Base-by-base conservation (phyloP, 495 filamentous ascomycete species). In the Aspergillus bridgeri region DNA sequence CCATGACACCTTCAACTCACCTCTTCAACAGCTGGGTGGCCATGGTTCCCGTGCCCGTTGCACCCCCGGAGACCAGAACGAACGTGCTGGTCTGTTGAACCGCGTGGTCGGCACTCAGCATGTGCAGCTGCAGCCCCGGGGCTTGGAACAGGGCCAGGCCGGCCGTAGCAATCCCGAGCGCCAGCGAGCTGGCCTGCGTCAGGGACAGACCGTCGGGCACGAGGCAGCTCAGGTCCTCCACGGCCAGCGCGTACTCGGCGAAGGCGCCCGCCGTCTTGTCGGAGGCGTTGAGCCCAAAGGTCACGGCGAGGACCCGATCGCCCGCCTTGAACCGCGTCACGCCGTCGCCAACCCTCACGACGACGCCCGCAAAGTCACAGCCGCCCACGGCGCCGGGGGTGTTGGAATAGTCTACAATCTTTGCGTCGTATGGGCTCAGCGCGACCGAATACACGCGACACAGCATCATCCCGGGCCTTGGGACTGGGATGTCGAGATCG, bases 11-110 rank as follows among this genome's bases (percentile, higher is more conserved):
- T n/a, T n/a, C n/a, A n/a, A 19, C 44, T 47, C 18, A 47, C 44
- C 17, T 47, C 44, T 47, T 47, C 44, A 47, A 47, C 18, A 47
- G 18, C 18, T 47, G 44, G 8, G 44, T 47, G 6, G 44, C 44
- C 44, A 47, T 47, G 6, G 44, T 47, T 8, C 44, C 44, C 6
- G 44, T 47, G 21, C 8, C 44, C 44, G 44, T 47, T 19, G 44
- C 44, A 47, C 44, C 44, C 44, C 44, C 44, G 15, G 44, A 47
- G 44, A 47, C 44, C 7, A 47, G 44, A 47, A 47, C 44, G 6
- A 19, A 19, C 44, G 7, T 6, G 21, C 7, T 6, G 15, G 44
- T 47, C 15, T 19, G 7, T 6, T 19, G 15, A 42, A 17, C 38
- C 38, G 38, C 38, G 17, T 7, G 38, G 8, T 42, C 17, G 38